These are phyloP conservation scores for Gossypium raimondii DNA, from an alignment of 345 rosid genomes.

Conservation along the genomic window DNA sequence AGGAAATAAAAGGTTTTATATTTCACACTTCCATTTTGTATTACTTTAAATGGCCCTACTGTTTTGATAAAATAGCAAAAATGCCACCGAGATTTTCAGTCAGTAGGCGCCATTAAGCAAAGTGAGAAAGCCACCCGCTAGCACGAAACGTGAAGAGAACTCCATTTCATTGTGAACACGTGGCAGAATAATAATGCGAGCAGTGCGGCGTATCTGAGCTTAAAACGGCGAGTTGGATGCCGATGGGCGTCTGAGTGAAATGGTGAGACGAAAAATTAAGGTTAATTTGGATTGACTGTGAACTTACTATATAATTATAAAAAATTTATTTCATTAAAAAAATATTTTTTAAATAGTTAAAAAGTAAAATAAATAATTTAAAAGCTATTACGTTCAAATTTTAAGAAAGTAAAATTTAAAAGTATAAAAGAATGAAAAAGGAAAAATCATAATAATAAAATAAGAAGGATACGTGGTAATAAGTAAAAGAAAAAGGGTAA, in stretches of 20 bases:
- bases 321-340: too few relatives aligned
- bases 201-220: background rate
- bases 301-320: too few relatives aligned
- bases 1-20: background rate
- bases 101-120: conserved; percentile 13
- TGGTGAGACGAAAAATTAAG: background rate
- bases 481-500: too few relatives aligned
- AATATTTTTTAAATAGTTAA: too few relatives aligned
- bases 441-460: too few relatives aligned
- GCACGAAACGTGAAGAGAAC: background rate
- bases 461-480: too few relatives aligned
- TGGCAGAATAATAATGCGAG: background rate
- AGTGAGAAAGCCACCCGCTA: background rate
- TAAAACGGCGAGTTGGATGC: background rate
- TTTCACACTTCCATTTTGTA: conserved; percentile 8
- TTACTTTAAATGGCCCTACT: background rate
- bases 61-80: background rate
- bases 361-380: too few relatives aligned
- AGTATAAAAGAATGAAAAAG: too few relatives aligned
- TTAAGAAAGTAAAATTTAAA: too few relatives aligned
- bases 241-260: background rate
- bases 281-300: background rate
- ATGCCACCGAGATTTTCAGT: conserved; percentile 24
- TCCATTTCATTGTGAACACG: background rate
- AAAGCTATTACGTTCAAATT: too few relatives aligned